These are phyloP conservation scores for Erodium texanum DNA, from an alignment of 441 rosid genomes.

Conservation along the genomic window DNA sequence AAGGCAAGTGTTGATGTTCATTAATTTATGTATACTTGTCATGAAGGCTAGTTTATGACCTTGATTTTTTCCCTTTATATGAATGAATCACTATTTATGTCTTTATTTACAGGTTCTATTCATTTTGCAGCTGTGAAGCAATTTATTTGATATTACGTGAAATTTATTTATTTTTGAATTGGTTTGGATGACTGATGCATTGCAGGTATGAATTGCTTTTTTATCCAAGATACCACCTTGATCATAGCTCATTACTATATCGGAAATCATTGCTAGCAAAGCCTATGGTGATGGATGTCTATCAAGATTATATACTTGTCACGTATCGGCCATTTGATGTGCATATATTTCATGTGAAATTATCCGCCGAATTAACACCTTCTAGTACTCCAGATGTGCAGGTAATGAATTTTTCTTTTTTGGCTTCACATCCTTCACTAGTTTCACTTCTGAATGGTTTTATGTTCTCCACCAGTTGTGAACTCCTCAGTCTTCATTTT, in stretches of 20 bases:
- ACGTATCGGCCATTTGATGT: conserved; percentile 88
- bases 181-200: conserved; percentile 11
- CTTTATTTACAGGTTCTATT: conserved; percentile 1
- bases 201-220: conserved; percentile 90
- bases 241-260: conserved; percentile 82
- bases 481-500: conserved; percentile 19
- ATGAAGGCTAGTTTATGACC: conserved; percentile 3
- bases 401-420: conserved; percentile 40
- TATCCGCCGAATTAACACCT: conserved; percentile 74
- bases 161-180: not conserved
- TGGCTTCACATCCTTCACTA: conserved; percentile 3
- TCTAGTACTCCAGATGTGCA: conserved; percentile 65
- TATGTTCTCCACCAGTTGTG: conserved; percentile 8
- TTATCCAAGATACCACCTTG: conserved; percentile 95
- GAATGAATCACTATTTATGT: not conserved
- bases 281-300: conserved; percentile 98
- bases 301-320: conserved; percentile 72
- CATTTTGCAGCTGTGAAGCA: not conserved
- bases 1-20: not conserved
- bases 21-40: not conserved
- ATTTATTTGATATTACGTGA: conserved; percentile 1
- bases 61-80: not conserved
- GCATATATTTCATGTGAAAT: conserved; percentile 71
- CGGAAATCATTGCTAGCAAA: conserved; percentile 76
- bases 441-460: conserved; percentile 7